Evolutionary conservation across 768 basidiomycete species (phyloP).

Genomic region (Termitomyces titanicus): DNA sequence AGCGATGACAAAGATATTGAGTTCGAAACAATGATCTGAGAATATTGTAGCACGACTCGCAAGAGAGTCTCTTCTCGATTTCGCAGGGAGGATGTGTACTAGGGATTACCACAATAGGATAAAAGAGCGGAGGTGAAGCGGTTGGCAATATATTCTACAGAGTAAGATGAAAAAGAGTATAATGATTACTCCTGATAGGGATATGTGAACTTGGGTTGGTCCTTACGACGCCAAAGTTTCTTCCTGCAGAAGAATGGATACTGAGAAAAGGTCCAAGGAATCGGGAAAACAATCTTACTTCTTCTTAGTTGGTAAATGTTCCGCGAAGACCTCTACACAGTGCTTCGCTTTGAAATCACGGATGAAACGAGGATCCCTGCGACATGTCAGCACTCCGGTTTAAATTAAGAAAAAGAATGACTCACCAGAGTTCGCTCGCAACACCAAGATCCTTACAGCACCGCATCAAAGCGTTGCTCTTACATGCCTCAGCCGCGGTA

Average conservation of each 20-base stretch:
- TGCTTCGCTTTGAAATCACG: constrained; percentile 85
- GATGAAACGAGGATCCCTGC: constrained; percentile 94
- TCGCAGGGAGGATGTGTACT: too few species aligned
- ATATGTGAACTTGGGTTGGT: constrained; percentile 82
- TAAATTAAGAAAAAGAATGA: not conserved
- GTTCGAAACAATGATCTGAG: too few species aligned
- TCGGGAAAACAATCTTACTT: constrained; percentile 55
- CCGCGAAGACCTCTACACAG: constrained; percentile 82
- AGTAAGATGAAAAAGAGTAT: not conserved
- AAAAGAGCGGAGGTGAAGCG: not conserved
- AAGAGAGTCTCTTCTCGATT: too few species aligned
- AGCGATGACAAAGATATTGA: too few species aligned
- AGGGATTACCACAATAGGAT: too few species aligned
- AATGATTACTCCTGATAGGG: constrained; percentile 71
- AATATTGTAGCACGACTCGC: too few species aligned
- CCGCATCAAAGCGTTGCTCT: constrained; percentile 95
- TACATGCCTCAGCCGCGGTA: constrained; percentile 92
- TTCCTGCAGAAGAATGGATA: constrained; percentile 46
- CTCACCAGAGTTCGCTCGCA: constrained; percentile 93
- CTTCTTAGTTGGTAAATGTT: constrained; percentile 81
- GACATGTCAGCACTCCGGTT: not conserved
- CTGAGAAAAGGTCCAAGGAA: not conserved
- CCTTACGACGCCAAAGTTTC: constrained; percentile 88
- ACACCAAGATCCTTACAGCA: constrained; percentile 97
- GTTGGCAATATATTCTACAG: not conserved